Conservation (phyloP, 192 early-diverging fungal genomes). For the Helicostylum pulchrum region DNA sequence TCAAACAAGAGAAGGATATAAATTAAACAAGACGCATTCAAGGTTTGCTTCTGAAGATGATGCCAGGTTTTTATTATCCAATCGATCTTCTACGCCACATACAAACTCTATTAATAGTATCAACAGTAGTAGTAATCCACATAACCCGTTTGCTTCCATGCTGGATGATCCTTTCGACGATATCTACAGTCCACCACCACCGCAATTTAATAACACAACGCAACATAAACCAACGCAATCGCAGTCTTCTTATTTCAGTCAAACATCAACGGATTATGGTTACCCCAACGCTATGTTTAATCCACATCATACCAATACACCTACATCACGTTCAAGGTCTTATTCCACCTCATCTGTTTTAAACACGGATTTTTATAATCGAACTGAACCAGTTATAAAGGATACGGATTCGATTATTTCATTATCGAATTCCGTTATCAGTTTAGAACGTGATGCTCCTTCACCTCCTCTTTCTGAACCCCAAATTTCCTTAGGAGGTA, state of each 20-base stretch:
- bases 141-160: not conserved
- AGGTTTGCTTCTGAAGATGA: not conserved
- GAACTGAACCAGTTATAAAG: no score
- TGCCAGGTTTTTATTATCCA: not conserved
- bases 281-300: no score
- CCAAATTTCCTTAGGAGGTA: not conserved
- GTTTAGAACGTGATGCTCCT: constrained; percentile 13
- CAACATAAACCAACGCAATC: constrained; percentile 21
- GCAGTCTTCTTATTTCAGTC: constrained; percentile 27
- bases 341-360: no score
- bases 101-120: not conserved
- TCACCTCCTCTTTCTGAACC: not conserved
- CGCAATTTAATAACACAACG: not conserved
- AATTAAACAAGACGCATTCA: not conserved
- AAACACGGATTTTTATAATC: no score
- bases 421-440: constrained; percentile 14
- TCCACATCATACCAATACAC: no score
- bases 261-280: not conserved
- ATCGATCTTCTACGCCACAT: not conserved
- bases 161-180: constrained; percentile 29
- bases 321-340: no score
- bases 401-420: not conserved
- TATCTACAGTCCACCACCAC: not conserved
- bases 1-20: not conserved
- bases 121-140: not conserved